Conservation (phyloP, 2,329 filamentous ascomycete species). For the Nothomitra cinnamomea region DNA sequence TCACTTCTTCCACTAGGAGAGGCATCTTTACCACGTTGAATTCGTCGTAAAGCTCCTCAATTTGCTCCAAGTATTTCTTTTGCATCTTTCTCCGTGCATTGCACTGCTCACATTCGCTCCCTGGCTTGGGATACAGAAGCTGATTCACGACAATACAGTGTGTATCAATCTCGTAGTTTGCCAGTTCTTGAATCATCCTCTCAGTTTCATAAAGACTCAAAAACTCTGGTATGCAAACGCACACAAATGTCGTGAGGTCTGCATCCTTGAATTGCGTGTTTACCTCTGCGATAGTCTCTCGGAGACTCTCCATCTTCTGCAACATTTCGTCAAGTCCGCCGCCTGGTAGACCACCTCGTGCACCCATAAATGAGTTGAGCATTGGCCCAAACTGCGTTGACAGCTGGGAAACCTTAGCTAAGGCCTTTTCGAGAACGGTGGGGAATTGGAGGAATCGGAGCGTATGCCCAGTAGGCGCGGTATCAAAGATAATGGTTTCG, state of each 20-base stretch:
- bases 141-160: constrained; percentile 98
- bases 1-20: constrained; percentile 81
- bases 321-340: constrained; percentile 84
- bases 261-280: constrained; percentile 98
- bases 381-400: constrained; percentile 78
- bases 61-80: constrained; percentile 97
- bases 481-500: constrained; percentile 98
- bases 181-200: constrained; percentile 97
- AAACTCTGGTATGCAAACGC: constrained; percentile 97
- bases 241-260: constrained; percentile 89
- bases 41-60: constrained; percentile 95
- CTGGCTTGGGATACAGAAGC: constrained; percentile 76
- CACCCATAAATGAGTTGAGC: constrained; percentile 55
- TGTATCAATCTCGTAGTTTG: constrained; percentile 85
- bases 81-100: constrained; percentile 94
- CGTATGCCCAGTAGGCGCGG: constrained; percentile 92
- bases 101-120: constrained; percentile 84
- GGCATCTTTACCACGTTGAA: constrained; percentile 99
- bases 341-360: constrained; percentile 62
- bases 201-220: constrained; percentile 94
- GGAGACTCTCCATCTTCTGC: constrained; percentile 82
- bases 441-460: constrained; percentile 98
- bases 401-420: constrained; percentile 92
- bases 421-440: constrained; percentile 90
- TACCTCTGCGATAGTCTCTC: constrained; percentile 85